These are phyloP conservation scores for Claviceps spartinae DNA, from an alignment of 2,329 filamentous ascomycete species.

Conservation along the genomic window DNA sequence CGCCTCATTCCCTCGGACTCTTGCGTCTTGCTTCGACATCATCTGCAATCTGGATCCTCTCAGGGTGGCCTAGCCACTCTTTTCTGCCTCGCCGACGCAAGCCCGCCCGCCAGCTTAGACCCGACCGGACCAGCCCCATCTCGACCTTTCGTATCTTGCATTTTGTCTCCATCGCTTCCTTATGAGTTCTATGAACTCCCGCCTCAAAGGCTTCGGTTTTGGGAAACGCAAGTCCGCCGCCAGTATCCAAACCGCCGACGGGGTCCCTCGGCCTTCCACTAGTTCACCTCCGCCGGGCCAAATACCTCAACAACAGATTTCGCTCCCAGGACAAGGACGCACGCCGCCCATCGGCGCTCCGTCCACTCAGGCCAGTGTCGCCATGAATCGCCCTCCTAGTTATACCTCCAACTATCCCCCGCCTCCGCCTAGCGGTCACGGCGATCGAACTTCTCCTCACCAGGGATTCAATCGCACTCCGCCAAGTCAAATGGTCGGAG, in stretches of 20 bases:
- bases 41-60: background rate
- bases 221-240: constrained; percentile 63
- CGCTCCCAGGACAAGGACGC: constrained; percentile 18
- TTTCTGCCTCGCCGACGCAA: background rate
- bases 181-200: constrained; percentile 70
- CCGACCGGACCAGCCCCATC: background rate
- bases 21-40: background rate
- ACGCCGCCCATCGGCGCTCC: constrained; percentile 24
- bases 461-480: constrained; percentile 39
- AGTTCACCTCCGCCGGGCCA: constrained; percentile 29
- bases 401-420: constrained; percentile 44
- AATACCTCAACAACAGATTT: constrained; percentile 30
- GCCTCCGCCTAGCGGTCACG: constrained; percentile 26
- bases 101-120: background rate
- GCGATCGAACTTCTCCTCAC: constrained; percentile 40
- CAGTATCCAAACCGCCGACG: constrained; percentile 41
- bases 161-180: constrained; percentile 17
- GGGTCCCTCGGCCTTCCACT: constrained; percentile 15
- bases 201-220: constrained; percentile 69
- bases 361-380: constrained; percentile 33
- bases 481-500: constrained; percentile 47
- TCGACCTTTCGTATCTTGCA: constrained; percentile 1
- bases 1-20: background rate
- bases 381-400: constrained; percentile 55
- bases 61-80: background rate